Percentiles rank a stretch among this genome's conserved stretches.
phyloP scores from a whole-genome alignment of 257 asterid genomes.

The Lycium ferocissimum region DNA sequence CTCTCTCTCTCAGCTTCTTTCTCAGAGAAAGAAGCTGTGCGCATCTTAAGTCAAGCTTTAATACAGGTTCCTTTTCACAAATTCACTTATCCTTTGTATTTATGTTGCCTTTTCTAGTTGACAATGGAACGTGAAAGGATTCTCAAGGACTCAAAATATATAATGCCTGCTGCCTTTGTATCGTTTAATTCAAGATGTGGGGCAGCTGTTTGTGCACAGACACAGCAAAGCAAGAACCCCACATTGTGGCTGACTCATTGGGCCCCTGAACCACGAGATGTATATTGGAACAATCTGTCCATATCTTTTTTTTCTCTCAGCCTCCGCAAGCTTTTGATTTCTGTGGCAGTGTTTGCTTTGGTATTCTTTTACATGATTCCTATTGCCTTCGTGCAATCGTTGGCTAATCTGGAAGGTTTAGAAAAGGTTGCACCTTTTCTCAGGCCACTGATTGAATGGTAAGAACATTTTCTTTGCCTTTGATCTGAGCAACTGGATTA shows the following conservation, averaged over 20 bases:
- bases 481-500: conserved; percentile 13
- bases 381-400: conserved; percentile 92
- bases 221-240: conserved; percentile 94
- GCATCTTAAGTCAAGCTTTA: neutral
- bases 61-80: neutral
- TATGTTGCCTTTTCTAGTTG: conserved; percentile 52
- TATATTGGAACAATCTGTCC: conserved; percentile 86
- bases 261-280: conserved; percentile 99
- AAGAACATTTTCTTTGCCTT: conserved; percentile 39
- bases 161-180: conserved; percentile 86
- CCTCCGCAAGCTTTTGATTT: conserved; percentile 71
- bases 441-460: conserved; percentile 88
- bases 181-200: conserved; percentile 95
- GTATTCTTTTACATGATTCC: conserved; percentile 98
- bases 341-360: conserved; percentile 73
- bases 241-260: conserved; percentile 84
- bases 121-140: conserved; percentile 78
- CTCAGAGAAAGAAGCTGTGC: too few species aligned
- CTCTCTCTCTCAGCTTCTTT: too few species aligned
- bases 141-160: conserved; percentile 70
- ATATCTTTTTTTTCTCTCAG: conserved; percentile 85
- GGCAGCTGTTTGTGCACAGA: conserved; percentile 98
- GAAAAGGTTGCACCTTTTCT: conserved; percentile 96
- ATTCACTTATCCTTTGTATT: conserved; percentile 24
- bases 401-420: conserved; percentile 95